A percentile compares a stretch with the other conserved stretches of the same genome.
These are phyloP conservation scores for Eremothecium coryli DNA, from an alignment of 1,139 yeast species.

Conservation along the genomic window DNA sequence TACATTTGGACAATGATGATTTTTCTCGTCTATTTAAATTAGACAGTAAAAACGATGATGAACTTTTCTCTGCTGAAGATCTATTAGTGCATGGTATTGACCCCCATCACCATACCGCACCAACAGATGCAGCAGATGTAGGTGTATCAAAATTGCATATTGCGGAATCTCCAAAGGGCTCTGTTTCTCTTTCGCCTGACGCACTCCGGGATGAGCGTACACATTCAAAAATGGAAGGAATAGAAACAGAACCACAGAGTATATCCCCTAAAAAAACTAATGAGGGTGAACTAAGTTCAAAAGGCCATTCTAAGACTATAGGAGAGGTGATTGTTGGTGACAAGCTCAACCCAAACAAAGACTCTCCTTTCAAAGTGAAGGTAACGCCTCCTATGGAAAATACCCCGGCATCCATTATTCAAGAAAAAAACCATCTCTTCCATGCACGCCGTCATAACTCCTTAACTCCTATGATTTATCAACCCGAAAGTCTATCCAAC, in stretches of 20 bases:
- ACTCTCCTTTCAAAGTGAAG: background rate
- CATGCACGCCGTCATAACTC: constrained; percentile 22
- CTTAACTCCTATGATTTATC: constrained; percentile 25
- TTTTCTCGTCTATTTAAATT: constrained; percentile 24
- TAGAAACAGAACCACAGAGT: background rate
- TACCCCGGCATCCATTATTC: constrained; percentile 19
- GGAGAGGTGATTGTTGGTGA: background rate
- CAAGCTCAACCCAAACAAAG: background rate
- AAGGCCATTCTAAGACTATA: background rate
- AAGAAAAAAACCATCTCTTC: constrained; percentile 17
- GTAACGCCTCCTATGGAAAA: constrained; percentile 6
- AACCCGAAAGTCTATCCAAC: constrained; percentile 14
- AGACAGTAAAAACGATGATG: constrained; percentile 25
- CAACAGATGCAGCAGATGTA: background rate
- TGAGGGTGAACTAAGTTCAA: background rate
- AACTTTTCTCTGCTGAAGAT: constrained; percentile 20
- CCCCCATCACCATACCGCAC: background rate
- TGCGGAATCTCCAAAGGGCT: constrained; percentile 1
- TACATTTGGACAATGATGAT: constrained; percentile 18
- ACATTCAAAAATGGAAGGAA: background rate
- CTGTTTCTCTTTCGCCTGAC: constrained; percentile 1
- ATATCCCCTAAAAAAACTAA: background rate
- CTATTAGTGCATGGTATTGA: constrained; percentile 11
- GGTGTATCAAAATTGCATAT: background rate
- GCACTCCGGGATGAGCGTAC: background rate